Evolutionary conservation across 1,284 basidiomycete genomes (phyloP).

Genomic region (Ustilago curta): DNA sequence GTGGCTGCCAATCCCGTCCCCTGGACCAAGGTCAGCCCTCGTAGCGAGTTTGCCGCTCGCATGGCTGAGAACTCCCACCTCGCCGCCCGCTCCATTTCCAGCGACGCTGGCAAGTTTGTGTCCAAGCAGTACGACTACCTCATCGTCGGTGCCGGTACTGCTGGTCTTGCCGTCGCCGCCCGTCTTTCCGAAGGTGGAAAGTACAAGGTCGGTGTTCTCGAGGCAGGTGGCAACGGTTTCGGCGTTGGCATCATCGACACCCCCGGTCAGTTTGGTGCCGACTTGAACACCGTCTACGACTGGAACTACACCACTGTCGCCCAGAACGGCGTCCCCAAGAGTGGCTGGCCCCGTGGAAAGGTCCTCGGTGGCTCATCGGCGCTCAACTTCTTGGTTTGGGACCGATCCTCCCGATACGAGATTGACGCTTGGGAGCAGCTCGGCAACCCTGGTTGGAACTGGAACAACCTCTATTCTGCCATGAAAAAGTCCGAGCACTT

Average conservation of each 20-base stretch:
- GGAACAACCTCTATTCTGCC: slow-evolving; percentile 68
- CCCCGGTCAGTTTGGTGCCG: slow-evolving; percentile 58
- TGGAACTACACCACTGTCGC: slow-evolving; percentile 61
- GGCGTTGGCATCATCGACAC: slow-evolving; percentile 56
- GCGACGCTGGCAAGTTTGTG: slow-evolving; percentile 34
- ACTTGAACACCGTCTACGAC: slow-evolving; percentile 54
- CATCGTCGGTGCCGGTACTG: slow-evolving; percentile 74
- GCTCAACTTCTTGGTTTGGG: slow-evolving; percentile 70
- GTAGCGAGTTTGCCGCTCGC: slow-evolving; percentile 44
- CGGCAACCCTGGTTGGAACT: slow-evolving; percentile 67
- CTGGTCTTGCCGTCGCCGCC: slow-evolving; percentile 56
- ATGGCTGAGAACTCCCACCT: slow-evolving; percentile 33
- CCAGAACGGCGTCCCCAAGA: slow-evolving; percentile 42
- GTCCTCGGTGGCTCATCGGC: slow-evolving; percentile 68
- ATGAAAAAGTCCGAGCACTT: slow-evolving; percentile 70
- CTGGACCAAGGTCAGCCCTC: slow-evolving; percentile 48
- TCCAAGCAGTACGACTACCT: slow-evolving; percentile 66
- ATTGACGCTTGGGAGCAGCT: slow-evolving; percentile 66
- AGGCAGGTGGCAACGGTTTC: slow-evolving; percentile 56
- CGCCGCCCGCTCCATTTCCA: slow-evolving; percentile 46
- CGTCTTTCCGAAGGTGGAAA: slow-evolving; percentile 59
- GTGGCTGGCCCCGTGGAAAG: slow-evolving; percentile 64
- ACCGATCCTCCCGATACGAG: slow-evolving; percentile 64
- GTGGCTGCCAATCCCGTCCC: slow-evolving; percentile 47
- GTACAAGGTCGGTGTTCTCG: slow-evolving; percentile 62